Evolutionary conservation across 495 filamentous ascomycete genomes (phyloP).

Genomic region (Trichoderma gamsii): DNA sequence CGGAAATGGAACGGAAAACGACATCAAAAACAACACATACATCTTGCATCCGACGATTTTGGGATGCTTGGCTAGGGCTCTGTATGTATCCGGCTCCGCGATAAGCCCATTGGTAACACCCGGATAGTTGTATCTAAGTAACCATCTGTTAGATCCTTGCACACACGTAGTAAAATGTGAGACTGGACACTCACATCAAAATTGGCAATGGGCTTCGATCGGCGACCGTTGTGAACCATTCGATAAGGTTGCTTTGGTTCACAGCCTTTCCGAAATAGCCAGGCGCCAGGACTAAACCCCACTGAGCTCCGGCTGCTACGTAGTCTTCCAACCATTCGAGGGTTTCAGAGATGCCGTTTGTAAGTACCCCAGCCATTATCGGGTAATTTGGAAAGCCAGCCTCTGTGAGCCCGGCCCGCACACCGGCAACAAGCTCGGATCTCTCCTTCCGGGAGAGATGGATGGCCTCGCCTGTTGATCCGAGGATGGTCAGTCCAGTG

Average conservation of each 20-base stretch:
- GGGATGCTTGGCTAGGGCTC: conserved; percentile 45
- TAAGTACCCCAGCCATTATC: conserved; percentile 61
- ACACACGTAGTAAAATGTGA: background rate
- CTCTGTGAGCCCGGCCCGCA: conserved; percentile 46
- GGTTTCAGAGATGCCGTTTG: conserved; percentile 57
- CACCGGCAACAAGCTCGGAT: conserved; percentile 44
- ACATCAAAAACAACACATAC: conserved; percentile 18
- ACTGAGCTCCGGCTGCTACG: conserved; percentile 54
- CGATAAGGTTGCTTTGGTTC: conserved; percentile 43
- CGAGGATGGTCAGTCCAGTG: conserved; percentile 59
- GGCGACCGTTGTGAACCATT: conserved; percentile 51
- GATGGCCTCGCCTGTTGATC: conserved; percentile 63
- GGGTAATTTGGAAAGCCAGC: conserved; percentile 57
- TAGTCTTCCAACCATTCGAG: conserved; percentile 52
- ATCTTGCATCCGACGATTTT: conserved; percentile 66
- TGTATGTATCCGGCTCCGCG: conserved; percentile 50
- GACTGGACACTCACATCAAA: conserved; percentile 36
- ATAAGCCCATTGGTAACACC: conserved; percentile 57
- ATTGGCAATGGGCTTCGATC: conserved; percentile 49
- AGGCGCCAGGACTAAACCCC: conserved; percentile 54
- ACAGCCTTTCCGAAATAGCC: conserved; percentile 50
- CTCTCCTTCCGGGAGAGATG: conserved; percentile 58
- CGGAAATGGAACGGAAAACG: background rate
- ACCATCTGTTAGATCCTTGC: background rate
- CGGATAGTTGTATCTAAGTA: conserved; percentile 56